A percentile compares a stretch with the other conserved stretches of the same genome.
Conservation (phyloP, 352 stramenopile genomes). For the Pythium aquatile region DNA sequence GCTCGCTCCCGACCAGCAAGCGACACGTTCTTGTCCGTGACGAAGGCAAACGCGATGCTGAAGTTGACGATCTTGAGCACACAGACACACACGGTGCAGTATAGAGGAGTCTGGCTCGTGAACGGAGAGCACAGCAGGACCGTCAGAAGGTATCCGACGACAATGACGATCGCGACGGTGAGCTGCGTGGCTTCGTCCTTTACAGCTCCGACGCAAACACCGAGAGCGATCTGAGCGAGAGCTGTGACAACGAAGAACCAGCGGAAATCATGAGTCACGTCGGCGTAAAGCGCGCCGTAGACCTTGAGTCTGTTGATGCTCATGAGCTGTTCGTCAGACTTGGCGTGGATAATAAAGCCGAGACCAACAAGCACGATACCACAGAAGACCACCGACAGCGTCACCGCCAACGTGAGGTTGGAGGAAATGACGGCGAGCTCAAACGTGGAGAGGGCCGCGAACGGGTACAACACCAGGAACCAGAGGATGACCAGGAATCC, state of each 20-base stretch:
- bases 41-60: constrained; percentile 36
- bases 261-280: constrained; percentile 30
- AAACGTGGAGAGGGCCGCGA: constrained; percentile 35
- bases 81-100: constrained; percentile 12
- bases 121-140: constrained; percentile 38
- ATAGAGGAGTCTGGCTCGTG: constrained; percentile 16
- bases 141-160: constrained; percentile 32
- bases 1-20: constrained; percentile 11
- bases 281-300: constrained; percentile 40
- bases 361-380: constrained; percentile 18
- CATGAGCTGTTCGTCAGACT: constrained; percentile 29
- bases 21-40: constrained; percentile 28
- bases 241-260: constrained; percentile 42
- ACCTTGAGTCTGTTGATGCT: constrained; percentile 27
- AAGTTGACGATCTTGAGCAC: constrained; percentile 35
- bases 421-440: constrained; percentile 31
- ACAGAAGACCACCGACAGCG: constrained; percentile 30
- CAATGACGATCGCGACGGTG: constrained; percentile 32
- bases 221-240: constrained; percentile 31
- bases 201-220: constrained; percentile 36
- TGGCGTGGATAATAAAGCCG: constrained; percentile 19
- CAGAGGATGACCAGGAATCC: constrained; percentile 41
- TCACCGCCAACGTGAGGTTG: constrained; percentile 23
- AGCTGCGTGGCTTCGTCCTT: constrained; percentile 31
- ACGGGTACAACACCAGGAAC: constrained; percentile 40